phyloP scores from a whole-genome alignment of 2,329 filamentous ascomycete species.

The Nothopassalora personata region DNA sequence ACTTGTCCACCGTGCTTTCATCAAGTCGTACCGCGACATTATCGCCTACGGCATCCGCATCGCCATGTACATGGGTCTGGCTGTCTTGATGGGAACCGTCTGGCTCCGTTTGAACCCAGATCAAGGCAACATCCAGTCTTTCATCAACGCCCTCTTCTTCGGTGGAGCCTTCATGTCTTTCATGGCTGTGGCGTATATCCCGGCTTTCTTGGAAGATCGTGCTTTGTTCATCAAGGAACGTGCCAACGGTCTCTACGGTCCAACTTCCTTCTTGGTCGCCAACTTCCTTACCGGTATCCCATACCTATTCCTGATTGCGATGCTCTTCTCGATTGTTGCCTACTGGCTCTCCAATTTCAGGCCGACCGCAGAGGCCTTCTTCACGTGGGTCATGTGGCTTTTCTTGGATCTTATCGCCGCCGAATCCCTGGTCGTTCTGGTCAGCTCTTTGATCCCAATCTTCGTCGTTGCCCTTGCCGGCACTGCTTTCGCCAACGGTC shows the following conservation, averaged over 20 bases:
- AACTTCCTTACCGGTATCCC: conserved; percentile 79
- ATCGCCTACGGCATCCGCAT: conserved; percentile 78
- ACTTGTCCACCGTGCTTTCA: conserved; percentile 70
- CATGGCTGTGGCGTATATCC: conserved; percentile 68
- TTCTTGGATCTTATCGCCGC: conserved; percentile 79
- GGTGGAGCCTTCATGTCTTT: conserved; percentile 46
- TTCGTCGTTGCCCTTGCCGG: conserved; percentile 74
- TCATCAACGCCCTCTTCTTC: conserved; percentile 69
- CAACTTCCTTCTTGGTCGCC: conserved; percentile 62
- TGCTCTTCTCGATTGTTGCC: conserved; percentile 67
- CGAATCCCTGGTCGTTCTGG: conserved; percentile 74
- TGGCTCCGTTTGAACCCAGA: conserved; percentile 66
- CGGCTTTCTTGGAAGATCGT: conserved; percentile 72
- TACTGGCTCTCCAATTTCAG: conserved; percentile 78
- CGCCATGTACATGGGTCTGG: conserved; percentile 74
- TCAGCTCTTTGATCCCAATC: conserved; percentile 65
- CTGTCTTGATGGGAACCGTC: conserved; percentile 83
- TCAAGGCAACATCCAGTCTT: conserved; percentile 71
- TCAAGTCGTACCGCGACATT: conserved; percentile 80
- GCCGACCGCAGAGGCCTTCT: conserved; percentile 61
- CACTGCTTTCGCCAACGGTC: conserved; percentile 75
- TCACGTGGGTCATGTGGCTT: conserved; percentile 74
- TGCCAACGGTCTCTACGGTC: conserved; percentile 71
- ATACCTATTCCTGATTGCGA: conserved; percentile 68
- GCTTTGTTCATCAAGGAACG: conserved; percentile 67